Evolutionary conservation across 108 stramenopile species (phyloP), one percentile per base, ranked within the genome.

Genomic region (Mayamaea pseudoterrestris): DNA sequence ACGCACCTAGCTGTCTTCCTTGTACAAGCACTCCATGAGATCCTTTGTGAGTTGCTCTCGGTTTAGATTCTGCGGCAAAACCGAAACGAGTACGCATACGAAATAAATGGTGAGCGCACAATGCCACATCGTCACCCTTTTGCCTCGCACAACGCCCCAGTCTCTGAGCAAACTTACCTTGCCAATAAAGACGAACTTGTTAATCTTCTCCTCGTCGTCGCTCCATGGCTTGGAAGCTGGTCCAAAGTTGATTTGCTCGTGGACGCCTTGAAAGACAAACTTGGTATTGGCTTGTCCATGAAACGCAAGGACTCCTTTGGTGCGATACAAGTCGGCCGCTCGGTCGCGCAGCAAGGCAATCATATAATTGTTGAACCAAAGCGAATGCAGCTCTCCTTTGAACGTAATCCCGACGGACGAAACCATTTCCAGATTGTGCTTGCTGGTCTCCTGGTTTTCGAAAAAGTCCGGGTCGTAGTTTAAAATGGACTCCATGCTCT

Each of bases 281-380:
- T 93, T 93, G 16, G 80, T 74, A 65, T 92, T 71, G 9, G 92
- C 94, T 55, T 96, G 92, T 16, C 91, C 91, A 61, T 90, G 91
- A 55, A 96, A 96, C 44, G 69, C 67, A 50, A 96, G 59, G 43
- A 96, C 47, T 24, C 94, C 94, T 78, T 96, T 96, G 45, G 87
- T 75, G 11, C 94, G 79, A 61, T 93, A 96, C 9, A 96, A 48
- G 55, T 96, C 90, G 5, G 83, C 90, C 1, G 91, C 94, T 35
- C 91, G 81, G 37, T 82, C 83, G 24, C 76, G 60, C 23, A 96
- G 61, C 46, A 96, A 58, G 44, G 89, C 88, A 83, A 90, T 87
- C 94, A 96, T 96, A 76, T 93, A 93, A 66, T 90, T 83, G 53
- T 96, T 96, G 83, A 96, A 96, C 76, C 80, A 86, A 47, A 90